Base-by-base conservation (phyloP, 2,329 filamentous ascomycete species). In the Aspergillus sp. region DNA sequence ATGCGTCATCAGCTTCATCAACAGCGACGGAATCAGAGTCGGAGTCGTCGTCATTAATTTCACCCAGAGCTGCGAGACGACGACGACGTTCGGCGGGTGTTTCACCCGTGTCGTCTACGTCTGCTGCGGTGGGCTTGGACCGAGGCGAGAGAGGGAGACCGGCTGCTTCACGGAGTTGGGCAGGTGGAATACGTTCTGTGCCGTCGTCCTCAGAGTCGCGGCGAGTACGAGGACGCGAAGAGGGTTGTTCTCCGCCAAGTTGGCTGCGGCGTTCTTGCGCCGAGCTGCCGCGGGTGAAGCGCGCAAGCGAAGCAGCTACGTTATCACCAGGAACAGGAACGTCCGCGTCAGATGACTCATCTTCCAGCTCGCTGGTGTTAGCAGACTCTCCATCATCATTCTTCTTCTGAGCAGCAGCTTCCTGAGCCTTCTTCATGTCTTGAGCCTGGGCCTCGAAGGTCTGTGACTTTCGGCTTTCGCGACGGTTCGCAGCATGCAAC, bases 31-130 rank as follows among this genome's bases (percentile, higher is more conserved):
- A 53, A 42, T 49, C 58, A 43, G 55, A 55, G 10, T 61, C 57
- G 6, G 55, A 57, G 5, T 60, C 63, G 23, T 60, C 54, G 6
- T 60, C 54, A 5, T 58, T 48, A 30, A 62, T 53, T 43, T 69
- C 57, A 39, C 71, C 71, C 9, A 74, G 53, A 1, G 71, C 72
- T 22, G 70, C 72, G 6, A 74, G 63, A 58, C 72, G 70, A 49
- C 72, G 71, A 43, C 70, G 66, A 35, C 70, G 71, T 52, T 75
- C 72, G 7, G 71, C 72, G 1, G 70, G 70, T 3, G 72, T 74
- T 50, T 74, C 70, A 22, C 62, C 64, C 0, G 65, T 66, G n/a
- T 70, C 67, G 12, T 69, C 67, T 10, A 57, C 9, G 23, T 63
- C 63, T 5, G 33, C 37, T 48, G 60, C 49, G 37, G 19, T 12